Base-by-base conservation (phyloP, 768 basidiomycete species). In the Tylopilus plumbeoviolaceoides region DNA sequence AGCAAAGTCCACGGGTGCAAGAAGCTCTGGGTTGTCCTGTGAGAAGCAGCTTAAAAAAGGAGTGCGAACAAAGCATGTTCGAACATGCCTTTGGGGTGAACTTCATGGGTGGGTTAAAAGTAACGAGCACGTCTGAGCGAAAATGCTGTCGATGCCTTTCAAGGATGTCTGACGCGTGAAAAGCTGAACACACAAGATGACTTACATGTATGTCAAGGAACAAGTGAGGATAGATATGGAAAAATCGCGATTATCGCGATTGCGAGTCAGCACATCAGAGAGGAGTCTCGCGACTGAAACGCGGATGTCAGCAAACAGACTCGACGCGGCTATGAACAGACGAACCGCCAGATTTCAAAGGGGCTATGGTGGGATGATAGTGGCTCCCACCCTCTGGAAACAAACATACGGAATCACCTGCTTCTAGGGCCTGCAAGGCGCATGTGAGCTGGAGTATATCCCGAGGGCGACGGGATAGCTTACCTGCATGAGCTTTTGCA, bases 361-460 rank as follows among this genome's bases (percentile, higher is more conserved):
- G 89, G 4, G 91, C 88, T 48, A 95, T 87, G n/a, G 80, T 84
- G 0, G 91, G 89, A 59, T 89, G 87, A 67, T 86, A 95, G 41
- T 90, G 76, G 62, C 89, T 91, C 72, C 84, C 79, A 1, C 92
- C 93, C 71, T 94, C 92, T 3, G 91, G 91, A 60, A 93, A 93
- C 50, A 93, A 60, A 62, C 88, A 91, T 3, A 91, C 78, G 15
- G 88, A 87, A 63, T 91, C 88, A 9, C 90, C 90, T 10, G 73
- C 54, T 63, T 88, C 87, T 30, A 91, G 71, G 5, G 85, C 88
- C 89, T 92, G 53, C 47, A 55, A 45, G 33, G 44, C 51, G 50
- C 18, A 35, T 44, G 42, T 59, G 51, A 64, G 39, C 50, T 54
- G 36, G 35, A 14, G 27, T 28, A 18, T 15, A 20, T 35, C 15